Evolutionary conservation across 148 eudicot genomes (phyloP).

Genomic region (Arbutus unedo): DNA sequence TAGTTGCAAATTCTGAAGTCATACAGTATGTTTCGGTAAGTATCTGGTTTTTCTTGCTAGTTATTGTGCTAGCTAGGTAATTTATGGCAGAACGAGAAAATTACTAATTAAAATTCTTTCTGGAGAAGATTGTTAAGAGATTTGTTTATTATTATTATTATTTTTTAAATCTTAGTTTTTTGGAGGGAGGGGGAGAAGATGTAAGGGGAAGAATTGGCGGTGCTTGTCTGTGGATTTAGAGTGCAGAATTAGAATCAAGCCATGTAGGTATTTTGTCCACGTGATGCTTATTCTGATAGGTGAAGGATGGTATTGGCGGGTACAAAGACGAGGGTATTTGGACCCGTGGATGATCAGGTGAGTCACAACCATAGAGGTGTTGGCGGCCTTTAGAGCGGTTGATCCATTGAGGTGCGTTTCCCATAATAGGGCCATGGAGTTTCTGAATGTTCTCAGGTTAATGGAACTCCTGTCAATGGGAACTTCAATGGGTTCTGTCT

Average conservation of each 20-base stretch:
- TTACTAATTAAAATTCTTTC: neutral
- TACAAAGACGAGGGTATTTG: neutral
- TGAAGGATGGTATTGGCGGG: neutral
- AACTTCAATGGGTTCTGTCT: neutral
- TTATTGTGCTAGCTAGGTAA: neutral
- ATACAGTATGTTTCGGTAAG: constrained; percentile 85
- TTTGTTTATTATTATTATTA: neutral
- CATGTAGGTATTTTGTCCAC: neutral
- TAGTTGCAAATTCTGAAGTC: constrained; percentile 88
- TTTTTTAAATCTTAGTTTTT: neutral
- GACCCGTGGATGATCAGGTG: neutral
- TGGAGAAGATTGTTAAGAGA: neutral
- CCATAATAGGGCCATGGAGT: constrained; percentile 8
- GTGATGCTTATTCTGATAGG: neutral
- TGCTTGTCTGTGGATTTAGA: neutral
- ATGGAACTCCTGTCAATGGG: neutral
- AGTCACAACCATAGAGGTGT: neutral
- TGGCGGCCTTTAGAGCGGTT: neutral
- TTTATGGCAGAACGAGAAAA: neutral
- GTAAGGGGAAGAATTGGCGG: neutral
- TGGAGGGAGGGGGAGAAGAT: neutral
- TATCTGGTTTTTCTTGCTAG: neutral
- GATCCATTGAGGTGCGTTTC: neutral
- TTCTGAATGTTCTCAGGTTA: neutral
- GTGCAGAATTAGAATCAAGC: neutral